Evolutionary conservation across 805 yeast genomes (phyloP), one percentile per base, ranked within the genome.

Genomic region (Kodamaea kaohsiungensis): DNA sequence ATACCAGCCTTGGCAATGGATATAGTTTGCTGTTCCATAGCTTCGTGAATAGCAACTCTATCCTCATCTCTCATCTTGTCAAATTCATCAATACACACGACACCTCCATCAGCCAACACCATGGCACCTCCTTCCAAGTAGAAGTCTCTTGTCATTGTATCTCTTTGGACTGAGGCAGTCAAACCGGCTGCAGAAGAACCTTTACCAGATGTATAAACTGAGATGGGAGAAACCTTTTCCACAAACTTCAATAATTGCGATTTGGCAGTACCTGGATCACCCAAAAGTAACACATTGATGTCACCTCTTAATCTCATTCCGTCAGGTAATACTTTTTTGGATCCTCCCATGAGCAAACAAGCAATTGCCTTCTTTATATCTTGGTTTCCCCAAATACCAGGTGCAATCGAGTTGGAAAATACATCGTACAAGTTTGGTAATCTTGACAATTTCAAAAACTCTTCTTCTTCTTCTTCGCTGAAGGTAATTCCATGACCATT

Each of bases 51-150:
- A 0, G 99, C 98, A 39, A 95, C 98, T 67, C 99, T 82, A 72
- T 95, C 99, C 69, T 95, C 98, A 66, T 95, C 99, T 69, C 98
- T 82, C 99, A 95, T 95, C 78, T 95, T 95, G 71, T 95, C 99
- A 67, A 95, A 95, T 80, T 95, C 99, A 77, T 95, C 99, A 66
- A 95, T 95, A 80, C 98, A 95, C 48, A 93, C 98, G 49, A 95
- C 98, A 60, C 99, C 99, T 40, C 98, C 98, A 74, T 95, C 99
- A 0, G 99, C 99, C 49, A 95, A 77, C n/a, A 95, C 99, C 98
- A 95, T 92, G 7, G 99, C 99, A 72, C 99, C 99, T 56, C 99
- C 99, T 80, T 95, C 99, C 52, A 95, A 77, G 69, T 89, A 93
- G 69, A 93, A 95, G 63, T 95, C 99, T 59, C 97, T 78, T 0